Percentiles rank a stretch among this genome's conserved stretches.
Conservation (phyloP, 2,329 filamentous ascomycete species). For the Claviceps purpurea region DNA sequence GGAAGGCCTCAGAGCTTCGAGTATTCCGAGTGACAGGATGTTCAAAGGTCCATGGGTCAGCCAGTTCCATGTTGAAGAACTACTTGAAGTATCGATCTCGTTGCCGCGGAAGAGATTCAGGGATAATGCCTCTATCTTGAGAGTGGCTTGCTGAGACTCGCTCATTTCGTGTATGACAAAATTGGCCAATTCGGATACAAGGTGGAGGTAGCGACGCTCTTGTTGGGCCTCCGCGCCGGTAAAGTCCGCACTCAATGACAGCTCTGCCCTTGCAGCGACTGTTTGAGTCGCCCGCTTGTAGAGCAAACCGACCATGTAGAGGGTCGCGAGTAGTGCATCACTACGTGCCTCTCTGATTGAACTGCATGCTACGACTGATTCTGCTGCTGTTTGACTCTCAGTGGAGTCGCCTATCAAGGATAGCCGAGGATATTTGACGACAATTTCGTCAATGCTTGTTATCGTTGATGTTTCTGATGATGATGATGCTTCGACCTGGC, state of each 20-base stretch:
- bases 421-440: constrained; percentile 17
- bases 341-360: constrained; percentile 17
- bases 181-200: constrained; percentile 22
- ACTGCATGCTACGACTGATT: constrained; percentile 3
- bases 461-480: constrained; percentile 4
- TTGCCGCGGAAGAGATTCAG: constrained; percentile 25
- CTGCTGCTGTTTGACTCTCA: not conserved
- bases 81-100: not conserved
- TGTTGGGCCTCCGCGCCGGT: constrained; percentile 12
- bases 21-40: constrained; percentile 24
- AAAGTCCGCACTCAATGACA: constrained; percentile 22
- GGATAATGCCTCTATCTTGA: constrained; percentile 20
- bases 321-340: constrained; percentile 25
- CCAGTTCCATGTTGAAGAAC: constrained; percentile 17
- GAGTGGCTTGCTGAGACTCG: constrained; percentile 21
- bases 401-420: constrained; percentile 7
- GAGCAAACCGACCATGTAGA: constrained; percentile 25
- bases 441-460: constrained; percentile 7
- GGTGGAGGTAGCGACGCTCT: constrained; percentile 22
- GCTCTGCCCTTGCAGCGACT: constrained; percentile 8
- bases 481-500: constrained; percentile 9
- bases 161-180: constrained; percentile 24
- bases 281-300: constrained; percentile 27
- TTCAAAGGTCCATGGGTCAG: constrained; percentile 17
- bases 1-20: constrained; percentile 22